Base-by-base conservation (phyloP, 768 basidiomycete species). In the Kwoniella newhampshirensis region DNA sequence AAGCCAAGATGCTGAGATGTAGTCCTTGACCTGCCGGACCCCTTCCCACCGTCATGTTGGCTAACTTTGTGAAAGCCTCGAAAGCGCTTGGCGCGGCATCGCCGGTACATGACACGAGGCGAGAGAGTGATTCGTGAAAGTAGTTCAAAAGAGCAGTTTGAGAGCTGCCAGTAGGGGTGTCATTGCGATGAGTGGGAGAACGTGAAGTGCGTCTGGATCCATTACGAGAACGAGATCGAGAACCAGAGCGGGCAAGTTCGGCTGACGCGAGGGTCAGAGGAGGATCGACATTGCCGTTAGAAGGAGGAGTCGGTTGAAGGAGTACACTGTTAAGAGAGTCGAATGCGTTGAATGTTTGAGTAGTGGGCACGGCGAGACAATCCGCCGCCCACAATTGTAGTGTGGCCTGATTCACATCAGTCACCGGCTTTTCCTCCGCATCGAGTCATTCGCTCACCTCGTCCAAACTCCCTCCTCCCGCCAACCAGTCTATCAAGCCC, bases 361-460 rank as follows among this genome's bases (percentile, higher is more conserved):
- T 44, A 3, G 55, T 57, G 15, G 63, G 60, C 8, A 58, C 44
- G 2, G 65, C 27, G 1, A 67, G 53, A 47, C 62, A 63, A 45
- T 60, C 65, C 18, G 65, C 65, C 21, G 65, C 65, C 65, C 65
- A 67, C 12, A 60, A 49, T 43, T 67, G 65, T 20, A 67, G 46
- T 15, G 65, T 67, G 2, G 62, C 59, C 65, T 67, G 47, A 4
- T 17, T 5, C 1, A 41, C 27, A 11, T 57, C 13, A 51, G 40
- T 15, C 17, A 4, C 17, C 6, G 6, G 6, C 28, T 35, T 50
- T 28, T 1, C 8, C 9, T 15, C 12, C 13, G 7, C 35, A 40
- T 17, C 32, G 11, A 21, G 35, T 4, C 1, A 21, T 12, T 28
- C 15, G 51, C 60, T 52, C 50, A 66, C 64, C 36, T 66, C 64